Evolutionary conservation across 2,329 filamentous ascomycete genomes (phyloP).

Genomic region (Lecanicillium sp.): DNA sequence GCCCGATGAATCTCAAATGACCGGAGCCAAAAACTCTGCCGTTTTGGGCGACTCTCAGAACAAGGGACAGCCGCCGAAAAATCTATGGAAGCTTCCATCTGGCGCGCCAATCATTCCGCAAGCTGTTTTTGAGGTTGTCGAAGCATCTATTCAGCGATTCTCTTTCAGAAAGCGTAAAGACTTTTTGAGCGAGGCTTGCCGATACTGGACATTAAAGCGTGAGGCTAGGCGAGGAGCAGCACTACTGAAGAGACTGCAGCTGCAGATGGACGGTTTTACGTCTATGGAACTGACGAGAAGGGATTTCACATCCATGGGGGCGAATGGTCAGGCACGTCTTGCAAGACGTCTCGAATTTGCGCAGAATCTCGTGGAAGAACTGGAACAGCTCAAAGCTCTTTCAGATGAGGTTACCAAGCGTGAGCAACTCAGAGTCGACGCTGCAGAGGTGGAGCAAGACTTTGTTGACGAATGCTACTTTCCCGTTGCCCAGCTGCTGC

Average conservation of each 20-base stretch:
- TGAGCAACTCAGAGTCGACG: constrained; percentile 69
- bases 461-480: constrained; percentile 90
- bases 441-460: constrained; percentile 65
- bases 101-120: constrained; percentile 91
- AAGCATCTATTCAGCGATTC: constrained; percentile 75
- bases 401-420: constrained; percentile 65
- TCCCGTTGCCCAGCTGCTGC: constrained; percentile 69
- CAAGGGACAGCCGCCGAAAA: constrained; percentile 38
- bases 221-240: constrained; percentile 88
- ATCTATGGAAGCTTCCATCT: constrained; percentile 82
- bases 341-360: constrained; percentile 84
- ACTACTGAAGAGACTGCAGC: constrained; percentile 81
- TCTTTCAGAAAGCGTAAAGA: constrained; percentile 77
- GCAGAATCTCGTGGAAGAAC: constrained; percentile 63
- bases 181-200: constrained; percentile 85
- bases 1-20: constrained; percentile 74
- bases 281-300: constrained; percentile 95
- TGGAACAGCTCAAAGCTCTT: constrained; percentile 65
- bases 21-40: constrained; percentile 72
- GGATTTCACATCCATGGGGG: constrained; percentile 93
- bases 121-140: constrained; percentile 77
- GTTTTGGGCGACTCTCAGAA: constrained; percentile 70
- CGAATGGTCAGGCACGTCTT: constrained; percentile 68
- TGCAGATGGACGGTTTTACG: constrained; percentile 93
- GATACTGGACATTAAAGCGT: constrained; percentile 95